Evolutionary conservation across 768 basidiomycete genomes (phyloP), one percentile per base, ranked within the genome.

Genomic region (Calvatia gigantea): DNA sequence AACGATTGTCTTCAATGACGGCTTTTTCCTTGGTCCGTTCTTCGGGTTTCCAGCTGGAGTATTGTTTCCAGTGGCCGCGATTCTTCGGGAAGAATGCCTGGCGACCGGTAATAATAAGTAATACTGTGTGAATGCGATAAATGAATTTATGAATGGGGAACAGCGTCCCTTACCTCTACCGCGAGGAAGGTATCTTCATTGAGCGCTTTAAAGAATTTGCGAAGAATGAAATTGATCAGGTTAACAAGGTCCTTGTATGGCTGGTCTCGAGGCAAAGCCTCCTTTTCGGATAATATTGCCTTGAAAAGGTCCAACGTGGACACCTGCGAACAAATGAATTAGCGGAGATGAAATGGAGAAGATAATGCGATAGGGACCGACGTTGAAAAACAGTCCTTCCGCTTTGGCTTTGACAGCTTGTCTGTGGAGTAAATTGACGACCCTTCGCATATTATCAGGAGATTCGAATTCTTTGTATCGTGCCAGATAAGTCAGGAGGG

Each of bases 331-430:
- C 27, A 19, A 46, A 54, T 39, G 28, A 45, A 54, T 56, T 25
- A 44, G 53, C 31, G 58, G 35, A 58, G 52, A 46, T 32, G 56
- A 53, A 35, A 51, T 52, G 51, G 54, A 55, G 25, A 19, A 42
- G 47, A 42, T 44, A 49, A 52, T 47, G 64, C 50, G 23, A 39
- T n/a, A 9, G 27, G 12, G 3, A 69, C 81, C 51, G 57, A 94
- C 96, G 73, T 95, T 92, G 82, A 96, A 99, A 71, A 93, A 98
- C 7, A 99, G 72, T 0, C 89, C 96, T 67, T 98, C 97, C 1
- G 94, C 92, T 68, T 97, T 94, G 14, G 88, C 87, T 63, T 82
- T 86, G 58, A 99, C 84, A 42, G 87, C 94, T 60, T 96, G 92
- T 12, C 97, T 83, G 67, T 98, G 92, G 62, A 99, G 79, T 61